Evolutionary conservation across 441 rosid species (phyloP).

Genomic region (Bocquillonia castaneifolia): DNA sequence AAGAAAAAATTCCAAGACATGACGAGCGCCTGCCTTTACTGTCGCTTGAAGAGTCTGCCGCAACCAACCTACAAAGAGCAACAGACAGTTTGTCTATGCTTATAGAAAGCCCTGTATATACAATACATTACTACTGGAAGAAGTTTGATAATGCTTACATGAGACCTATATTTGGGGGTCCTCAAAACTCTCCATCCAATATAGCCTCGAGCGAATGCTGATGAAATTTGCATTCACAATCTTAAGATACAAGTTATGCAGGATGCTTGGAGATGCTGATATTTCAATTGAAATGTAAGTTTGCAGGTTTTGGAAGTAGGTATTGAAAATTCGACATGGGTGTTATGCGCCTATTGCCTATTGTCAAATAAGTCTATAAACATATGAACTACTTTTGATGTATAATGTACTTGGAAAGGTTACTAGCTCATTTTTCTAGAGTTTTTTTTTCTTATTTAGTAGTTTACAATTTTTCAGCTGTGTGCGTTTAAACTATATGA

Average conservation of each 20-base stretch:
- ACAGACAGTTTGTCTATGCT: conserved; percentile 68
- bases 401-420: too few relatives aligned
- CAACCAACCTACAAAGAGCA: conserved; percentile 58
- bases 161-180: conserved; percentile 89
- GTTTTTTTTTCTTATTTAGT: too few relatives aligned
- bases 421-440: too few relatives aligned
- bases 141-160: conserved; percentile 70
- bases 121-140: conserved; percentile 81
- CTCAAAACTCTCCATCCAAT: conserved; percentile 22
- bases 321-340: not conserved
- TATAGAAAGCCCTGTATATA: conserved; percentile 67
- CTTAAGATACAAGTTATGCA: not conserved
- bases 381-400: too few relatives aligned
- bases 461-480: too few relatives aligned
- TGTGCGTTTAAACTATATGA: too few relatives aligned
- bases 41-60: conserved; percentile 58
- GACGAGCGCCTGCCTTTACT: conserved; percentile 59
- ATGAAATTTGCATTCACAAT: not conserved
- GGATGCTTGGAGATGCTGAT: not conserved
- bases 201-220: not conserved
- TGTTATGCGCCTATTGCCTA: too few relatives aligned
- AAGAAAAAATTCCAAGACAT: conserved; percentile 42
- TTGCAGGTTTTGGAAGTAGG: not conserved
- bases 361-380: too few relatives aligned
- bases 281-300: not conserved